Evolutionary conservation across 495 filamentous ascomycete species (phyloP), one percentile per base, ranked within the genome.

Genomic region (Zalerion maritima): DNA sequence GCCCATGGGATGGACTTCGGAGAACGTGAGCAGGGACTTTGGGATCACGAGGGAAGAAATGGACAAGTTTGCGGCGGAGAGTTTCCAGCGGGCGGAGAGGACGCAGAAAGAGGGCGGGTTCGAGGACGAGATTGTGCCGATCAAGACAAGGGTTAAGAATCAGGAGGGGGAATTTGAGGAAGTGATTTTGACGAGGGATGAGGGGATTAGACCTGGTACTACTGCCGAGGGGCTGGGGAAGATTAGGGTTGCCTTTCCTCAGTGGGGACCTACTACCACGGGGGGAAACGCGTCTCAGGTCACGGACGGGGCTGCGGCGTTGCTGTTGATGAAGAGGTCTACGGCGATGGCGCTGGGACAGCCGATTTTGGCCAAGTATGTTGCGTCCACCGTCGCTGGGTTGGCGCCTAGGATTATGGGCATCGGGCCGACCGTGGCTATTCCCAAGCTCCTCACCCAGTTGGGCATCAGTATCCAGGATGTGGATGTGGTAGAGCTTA

Each of bases 251-350:
- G 89, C 89, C 2, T 97, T 97, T 65, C 75, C 82, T 2, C 66
- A 85, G 32, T 93, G 80, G 60, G 89, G 89, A 1, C 73, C 87
- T 36, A 71, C 64, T 47, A 83, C 75, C 26, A 94, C 89, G 5
- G 89, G 87, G 35, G 89, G 89, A n/a, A 97, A 97, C 49, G 80
- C 82, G 26, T 81, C 74, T 40, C 89, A 97, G 57, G 82, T 97
- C 32, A 94, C 89, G 22, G 89, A 97, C 48, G 89, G 89, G 32
- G 87, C 87, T 7, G 85, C 89, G 10, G 78, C 87, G 4, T 59
- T 94, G 8, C 69, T 97, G 25, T 63, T 97, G 8, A 97, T 97
- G 89, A 83, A 81, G 57, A 80, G 89, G 12, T 84, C 78, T 24
- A 84, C 75, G 38, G 89, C 89, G 26, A 72, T 81, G 46, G 73